Conservation (phyloP, 2,329 filamentous ascomycete species). For the Fusarium sp. region DNA sequence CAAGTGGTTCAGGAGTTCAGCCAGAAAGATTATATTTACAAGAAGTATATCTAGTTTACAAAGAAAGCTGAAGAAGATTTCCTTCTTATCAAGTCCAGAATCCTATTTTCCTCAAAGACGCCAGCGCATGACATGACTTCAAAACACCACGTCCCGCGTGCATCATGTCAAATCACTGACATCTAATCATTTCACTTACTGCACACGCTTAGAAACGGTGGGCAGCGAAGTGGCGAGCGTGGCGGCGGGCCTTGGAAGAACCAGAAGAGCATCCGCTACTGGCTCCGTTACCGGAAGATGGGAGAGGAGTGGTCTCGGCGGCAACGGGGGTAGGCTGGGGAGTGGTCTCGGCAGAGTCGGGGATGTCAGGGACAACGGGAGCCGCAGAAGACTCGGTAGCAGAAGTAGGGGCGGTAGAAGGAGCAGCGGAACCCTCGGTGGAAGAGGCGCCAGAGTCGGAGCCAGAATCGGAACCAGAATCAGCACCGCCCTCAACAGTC, state of each 20-base stretch:
- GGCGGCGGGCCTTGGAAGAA: slow-evolving; percentile 3
- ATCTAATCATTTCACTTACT: not conserved
- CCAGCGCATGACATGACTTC: not conserved
- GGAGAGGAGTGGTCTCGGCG: not conserved
- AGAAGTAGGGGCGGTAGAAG: not conserved
- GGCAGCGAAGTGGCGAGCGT: not conserved
- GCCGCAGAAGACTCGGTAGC: not conserved
- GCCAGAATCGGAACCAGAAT: not conserved
- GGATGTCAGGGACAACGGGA: not conserved
- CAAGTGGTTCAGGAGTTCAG: not conserved
- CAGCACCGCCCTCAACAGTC: slow-evolving; percentile 6
- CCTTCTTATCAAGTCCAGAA: not conserved
- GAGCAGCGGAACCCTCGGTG: not conserved
- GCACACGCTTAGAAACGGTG: not conserved
- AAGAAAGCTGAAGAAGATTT: not conserved
- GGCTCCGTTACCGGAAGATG: not conserved
- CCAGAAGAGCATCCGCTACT: not conserved
- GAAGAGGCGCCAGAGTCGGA: not conserved
- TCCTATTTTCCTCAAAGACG: not conserved
- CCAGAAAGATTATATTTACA: not conserved
- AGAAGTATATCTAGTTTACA: not conserved
- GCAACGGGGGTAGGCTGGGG: not conserved
- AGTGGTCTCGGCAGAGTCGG: not conserved
- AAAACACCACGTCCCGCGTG: slow-evolving; percentile 17
- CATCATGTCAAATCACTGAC: not conserved